These are phyloP conservation scores for Phytophthora niederhauseri DNA, from an alignment of 352 stramenopile genomes.

Conservation along the genomic window DNA sequence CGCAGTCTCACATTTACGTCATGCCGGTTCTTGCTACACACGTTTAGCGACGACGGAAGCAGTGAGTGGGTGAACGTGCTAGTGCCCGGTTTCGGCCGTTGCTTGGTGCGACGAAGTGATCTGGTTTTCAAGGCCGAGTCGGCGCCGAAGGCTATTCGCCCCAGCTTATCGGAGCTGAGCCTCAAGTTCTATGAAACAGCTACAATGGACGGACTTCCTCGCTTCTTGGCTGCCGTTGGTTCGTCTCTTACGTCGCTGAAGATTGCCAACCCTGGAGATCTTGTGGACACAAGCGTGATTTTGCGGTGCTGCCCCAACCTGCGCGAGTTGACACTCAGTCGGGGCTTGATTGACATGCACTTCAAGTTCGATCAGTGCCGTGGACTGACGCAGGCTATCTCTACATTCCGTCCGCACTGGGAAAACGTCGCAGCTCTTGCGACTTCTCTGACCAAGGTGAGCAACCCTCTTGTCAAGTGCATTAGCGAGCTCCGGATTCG, in stretches of 20 bases:
- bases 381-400: background rate
- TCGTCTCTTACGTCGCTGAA: slow-evolving; percentile 19
- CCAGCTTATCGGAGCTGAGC: slow-evolving; percentile 5
- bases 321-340: slow-evolving; percentile 10
- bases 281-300: slow-evolving; percentile 19
- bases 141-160: background rate
- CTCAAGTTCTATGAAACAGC: slow-evolving; percentile 8
- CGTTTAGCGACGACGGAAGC: slow-evolving; percentile 21
- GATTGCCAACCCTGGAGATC: slow-evolving; percentile 13
- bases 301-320: slow-evolving; percentile 27
- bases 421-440: slow-evolving; percentile 15
- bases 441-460: slow-evolving; percentile 8
- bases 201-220: slow-evolving; percentile 12
- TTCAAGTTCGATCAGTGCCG: slow-evolving; percentile 8
- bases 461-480: slow-evolving; percentile 19
- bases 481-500: slow-evolving; percentile 14
- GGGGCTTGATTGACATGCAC: slow-evolving; percentile 12
- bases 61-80: slow-evolving; percentile 25
- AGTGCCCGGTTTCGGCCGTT: slow-evolving; percentile 20
- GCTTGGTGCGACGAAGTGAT: slow-evolving; percentile 17
- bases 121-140: slow-evolving; percentile 10
- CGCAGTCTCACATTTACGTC: slow-evolving; percentile 21
- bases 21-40: slow-evolving; percentile 11
- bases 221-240: slow-evolving; percentile 14
- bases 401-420: slow-evolving; percentile 15